These are phyloP conservation scores for Apiospora malaysiana DNA, from an alignment of 2,329 filamentous ascomycete genomes.

Conservation along the genomic window DNA sequence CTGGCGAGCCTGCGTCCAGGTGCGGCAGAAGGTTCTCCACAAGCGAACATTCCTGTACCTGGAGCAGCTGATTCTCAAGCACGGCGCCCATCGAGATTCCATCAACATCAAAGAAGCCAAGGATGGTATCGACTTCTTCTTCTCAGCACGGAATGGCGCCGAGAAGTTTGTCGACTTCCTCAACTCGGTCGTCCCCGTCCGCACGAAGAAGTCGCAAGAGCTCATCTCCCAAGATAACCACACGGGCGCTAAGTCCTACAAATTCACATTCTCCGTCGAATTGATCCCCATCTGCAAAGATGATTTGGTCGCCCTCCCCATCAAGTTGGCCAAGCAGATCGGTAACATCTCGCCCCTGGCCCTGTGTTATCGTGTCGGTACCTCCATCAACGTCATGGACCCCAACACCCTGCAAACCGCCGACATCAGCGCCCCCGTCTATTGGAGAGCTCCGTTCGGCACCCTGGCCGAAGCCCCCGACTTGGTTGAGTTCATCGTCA, in stretches of 20 bases:
- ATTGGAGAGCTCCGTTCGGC: slow-evolving; percentile 89
- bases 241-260: slow-evolving; percentile 89
- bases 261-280: slow-evolving; percentile 90
- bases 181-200: slow-evolving; percentile 78
- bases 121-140: slow-evolving; percentile 97
- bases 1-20: slow-evolving; percentile 92
- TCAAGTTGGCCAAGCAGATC: slow-evolving; percentile 83
- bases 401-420: slow-evolving; percentile 89
- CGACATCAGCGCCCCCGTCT: slow-evolving; percentile 81
- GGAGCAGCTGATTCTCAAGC: slow-evolving; percentile 95
- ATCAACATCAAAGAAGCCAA: slow-evolving; percentile 98
- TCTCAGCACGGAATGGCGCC: slow-evolving; percentile 85
- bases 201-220: slow-evolving; percentile 85
- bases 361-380: slow-evolving; percentile 88
- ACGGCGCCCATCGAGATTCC: slow-evolving; percentile 87
- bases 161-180: slow-evolving; percentile 93
- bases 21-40: slow-evolving; percentile 95
- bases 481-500: slow-evolving; percentile 89
- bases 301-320: slow-evolving; percentile 90
- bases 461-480: slow-evolving; percentile 84
- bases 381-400: slow-evolving; percentile 87
- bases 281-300: slow-evolving; percentile 97
- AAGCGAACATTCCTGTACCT: slow-evolving; percentile 78
- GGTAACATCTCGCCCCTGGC: slow-evolving; percentile 89
- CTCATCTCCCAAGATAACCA: slow-evolving; percentile 93